Evolutionary conservation across 306 rosid genomes (phyloP).

Genomic region (Begonia fuchsioides): DNA sequence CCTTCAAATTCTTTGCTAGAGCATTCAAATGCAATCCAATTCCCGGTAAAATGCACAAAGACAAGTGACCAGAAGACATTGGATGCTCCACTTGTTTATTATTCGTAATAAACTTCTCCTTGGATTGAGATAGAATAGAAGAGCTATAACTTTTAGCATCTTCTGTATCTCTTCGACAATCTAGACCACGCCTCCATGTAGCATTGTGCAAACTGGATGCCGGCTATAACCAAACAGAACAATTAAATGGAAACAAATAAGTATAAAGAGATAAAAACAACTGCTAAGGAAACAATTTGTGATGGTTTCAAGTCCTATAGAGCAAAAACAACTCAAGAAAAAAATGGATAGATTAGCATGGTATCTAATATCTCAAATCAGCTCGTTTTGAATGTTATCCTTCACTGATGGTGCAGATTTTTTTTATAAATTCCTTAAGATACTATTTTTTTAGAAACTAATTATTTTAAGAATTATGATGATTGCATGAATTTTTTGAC

Average conservation of each 20-base stretch:
- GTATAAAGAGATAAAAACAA: no score
- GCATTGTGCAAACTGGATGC: conserved; percentile 42
- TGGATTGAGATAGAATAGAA: conserved; percentile 18
- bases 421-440: no score
- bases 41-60: conserved; percentile 14
- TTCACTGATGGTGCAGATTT: no score
- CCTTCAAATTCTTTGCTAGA: not conserved
- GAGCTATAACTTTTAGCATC: conserved; percentile 33
- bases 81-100: conserved; percentile 32
- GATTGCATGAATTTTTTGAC: no score
- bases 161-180: conserved; percentile 29
- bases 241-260: not conserved
- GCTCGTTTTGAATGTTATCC: no score
- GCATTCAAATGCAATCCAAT: conserved; percentile 19
- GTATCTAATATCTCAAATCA: no score
- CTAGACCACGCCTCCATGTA: conserved; percentile 69
- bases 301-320: no score
- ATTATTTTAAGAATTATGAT: no score
- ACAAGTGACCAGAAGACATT: conserved; percentile 26
- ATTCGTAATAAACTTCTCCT: conserved; percentile 21
- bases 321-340: no score
- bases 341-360: no score
- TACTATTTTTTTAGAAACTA: no score
- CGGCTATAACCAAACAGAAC: conserved; percentile 28
- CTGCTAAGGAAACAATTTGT: no score